Percentiles rank a stretch among this genome's conserved stretches.
These are phyloP conservation scores for Funneliformis caledonium DNA, from an alignment of 371 early-diverging fungal genomes.

Conservation along the genomic window DNA sequence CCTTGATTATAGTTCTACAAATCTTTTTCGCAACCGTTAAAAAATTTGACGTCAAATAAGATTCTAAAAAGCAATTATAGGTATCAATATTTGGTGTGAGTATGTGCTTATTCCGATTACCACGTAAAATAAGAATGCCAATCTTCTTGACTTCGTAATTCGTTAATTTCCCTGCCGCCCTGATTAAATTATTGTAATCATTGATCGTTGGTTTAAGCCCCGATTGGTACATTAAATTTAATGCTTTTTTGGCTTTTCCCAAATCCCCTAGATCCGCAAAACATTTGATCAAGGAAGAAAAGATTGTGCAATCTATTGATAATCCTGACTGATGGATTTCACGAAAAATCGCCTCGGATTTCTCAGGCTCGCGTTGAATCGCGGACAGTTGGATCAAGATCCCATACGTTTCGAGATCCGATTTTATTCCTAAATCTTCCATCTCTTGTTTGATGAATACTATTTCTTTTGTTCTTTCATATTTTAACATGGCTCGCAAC, in stretches of 20 bases:
- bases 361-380: not conserved
- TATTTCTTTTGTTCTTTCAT: not conserved
- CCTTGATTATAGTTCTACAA: not conserved
- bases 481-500: not conserved
- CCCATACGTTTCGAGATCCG: conserved; percentile 9
- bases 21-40: not conserved
- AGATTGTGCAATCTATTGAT: not conserved
- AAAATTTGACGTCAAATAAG: not conserved
- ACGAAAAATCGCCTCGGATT: not conserved
- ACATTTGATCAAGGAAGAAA: not conserved
- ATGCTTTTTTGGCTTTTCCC: not conserved
- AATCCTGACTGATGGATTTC: not conserved
- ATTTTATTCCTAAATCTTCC: conserved; percentile 14
- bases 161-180: not conserved
- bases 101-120: not conserved
- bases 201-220: not conserved
- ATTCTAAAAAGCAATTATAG: not conserved
- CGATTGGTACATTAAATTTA: not conserved
- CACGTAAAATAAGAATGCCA: not conserved
- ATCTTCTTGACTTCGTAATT: not conserved
- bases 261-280: not conserved
- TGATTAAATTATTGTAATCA: conserved; percentile 1
- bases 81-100: not conserved
- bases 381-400: not conserved
- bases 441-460: not conserved